phyloP scores from a whole-genome alignment of 208 protist species.

The Acanthamoeba comandoni region DNA sequence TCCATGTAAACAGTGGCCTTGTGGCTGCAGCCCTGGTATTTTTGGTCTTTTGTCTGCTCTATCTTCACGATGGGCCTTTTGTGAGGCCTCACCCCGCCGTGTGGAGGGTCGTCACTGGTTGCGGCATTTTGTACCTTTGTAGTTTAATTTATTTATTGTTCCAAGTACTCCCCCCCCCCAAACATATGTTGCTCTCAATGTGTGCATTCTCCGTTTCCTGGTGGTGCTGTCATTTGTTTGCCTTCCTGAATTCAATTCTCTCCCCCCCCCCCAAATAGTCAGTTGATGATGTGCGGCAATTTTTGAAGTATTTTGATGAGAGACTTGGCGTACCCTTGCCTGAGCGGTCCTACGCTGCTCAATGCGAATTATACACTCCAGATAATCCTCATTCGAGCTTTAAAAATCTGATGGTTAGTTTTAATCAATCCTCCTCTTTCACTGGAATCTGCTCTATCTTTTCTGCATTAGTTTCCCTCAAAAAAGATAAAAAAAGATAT shows the following conservation, averaged over 20 bases:
- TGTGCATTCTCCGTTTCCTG: conserved; percentile 2
- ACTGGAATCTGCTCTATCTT: neutral
- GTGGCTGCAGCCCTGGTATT: conserved; percentile 89
- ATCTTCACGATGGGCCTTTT: conserved; percentile 93
- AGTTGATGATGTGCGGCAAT: conserved; percentile 82
- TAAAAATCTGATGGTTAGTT: conserved; percentile 85
- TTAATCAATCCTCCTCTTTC: neutral
- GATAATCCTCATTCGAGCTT: conserved; percentile 87
- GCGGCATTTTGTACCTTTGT: conserved; percentile 92
- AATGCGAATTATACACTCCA: conserved; percentile 93
- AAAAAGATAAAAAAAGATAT: too few relatives aligned
- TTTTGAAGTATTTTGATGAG: conserved; percentile 90
- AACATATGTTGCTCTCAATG: neutral
- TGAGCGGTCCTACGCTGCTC: conserved; percentile 93
- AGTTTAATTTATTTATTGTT: conserved; percentile 94
- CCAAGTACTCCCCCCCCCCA: conserved; percentile 80
- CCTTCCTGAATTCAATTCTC: conserved; percentile 14
- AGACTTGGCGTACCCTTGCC: conserved; percentile 87
- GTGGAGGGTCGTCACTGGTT: conserved; percentile 94
- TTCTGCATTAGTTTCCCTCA: conserved; percentile 1
- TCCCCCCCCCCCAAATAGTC: conserved; percentile 63
- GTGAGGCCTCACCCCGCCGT: conserved; percentile 95
- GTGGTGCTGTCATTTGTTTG: neutral
- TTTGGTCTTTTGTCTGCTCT: conserved; percentile 92
- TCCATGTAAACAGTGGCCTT: conserved; percentile 79